A percentile compares a stretch with the other conserved stretches of the same genome.
Evolutionary conservation across 306 rosid genomes (phyloP).

Genomic region (Trifolium repens): DNA sequence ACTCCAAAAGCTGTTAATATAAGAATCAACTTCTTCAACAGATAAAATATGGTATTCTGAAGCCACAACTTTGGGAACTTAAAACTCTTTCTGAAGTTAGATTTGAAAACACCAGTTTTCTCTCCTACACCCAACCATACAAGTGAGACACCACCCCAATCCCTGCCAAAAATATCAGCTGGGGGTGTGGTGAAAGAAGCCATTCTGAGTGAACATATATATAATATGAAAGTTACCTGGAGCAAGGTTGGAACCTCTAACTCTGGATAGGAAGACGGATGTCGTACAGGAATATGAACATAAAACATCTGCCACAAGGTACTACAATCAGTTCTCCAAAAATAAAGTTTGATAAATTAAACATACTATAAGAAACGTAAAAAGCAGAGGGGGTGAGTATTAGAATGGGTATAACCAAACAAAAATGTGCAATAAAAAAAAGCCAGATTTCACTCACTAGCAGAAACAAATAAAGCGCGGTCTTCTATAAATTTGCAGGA

Average conservation of each 20-base stretch:
- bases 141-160: background rate
- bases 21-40: slow-evolving; percentile 18
- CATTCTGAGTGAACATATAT: slow-evolving; percentile 16
- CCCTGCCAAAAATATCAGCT: background rate
- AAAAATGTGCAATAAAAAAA: slow-evolving; percentile 18
- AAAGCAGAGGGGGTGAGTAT: background rate
- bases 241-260: slow-evolving; percentile 90
- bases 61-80: slow-evolving; percentile 3
- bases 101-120: slow-evolving; percentile 18
- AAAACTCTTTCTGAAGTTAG: slow-evolving; percentile 14
- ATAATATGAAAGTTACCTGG: slow-evolving; percentile 66
- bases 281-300: slow-evolving; percentile 87
- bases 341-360: slow-evolving; percentile 34
- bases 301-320: slow-evolving; percentile 67
- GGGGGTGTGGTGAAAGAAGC: slow-evolving; percentile 17
- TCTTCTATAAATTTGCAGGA: background rate
- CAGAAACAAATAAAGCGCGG: background rate
- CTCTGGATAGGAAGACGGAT: slow-evolving; percentile 88
- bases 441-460: slow-evolving; percentile 28
- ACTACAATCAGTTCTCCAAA: slow-evolving; percentile 42
- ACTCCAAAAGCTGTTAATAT: background rate
- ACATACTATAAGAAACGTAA: slow-evolving; percentile 20
- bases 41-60: slow-evolving; percentile 4
- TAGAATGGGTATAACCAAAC: background rate
- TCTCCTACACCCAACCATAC: slow-evolving; percentile 2